These are phyloP conservation scores for Diddensiella transvaalensis DNA, from an alignment of 805 yeast species.

Conservation along the genomic window DNA sequence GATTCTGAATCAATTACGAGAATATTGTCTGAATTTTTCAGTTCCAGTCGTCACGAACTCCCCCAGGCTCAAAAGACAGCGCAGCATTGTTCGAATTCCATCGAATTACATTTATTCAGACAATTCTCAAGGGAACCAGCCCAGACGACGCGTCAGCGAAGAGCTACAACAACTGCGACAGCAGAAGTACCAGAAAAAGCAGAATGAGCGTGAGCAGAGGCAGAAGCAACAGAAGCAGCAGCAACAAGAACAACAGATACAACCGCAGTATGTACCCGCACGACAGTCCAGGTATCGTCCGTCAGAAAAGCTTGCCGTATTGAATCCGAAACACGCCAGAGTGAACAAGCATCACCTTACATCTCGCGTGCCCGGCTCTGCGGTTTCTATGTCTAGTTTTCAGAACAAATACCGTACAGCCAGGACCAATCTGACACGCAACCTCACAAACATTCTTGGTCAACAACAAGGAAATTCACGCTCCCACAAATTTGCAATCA, in stretches of 20 bases:
- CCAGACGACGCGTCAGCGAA: too few relatives aligned
- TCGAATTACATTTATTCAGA: too few relatives aligned
- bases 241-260: too few relatives aligned
- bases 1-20: not conserved
- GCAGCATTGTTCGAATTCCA: not conserved
- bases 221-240: too few relatives aligned
- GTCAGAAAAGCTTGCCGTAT: too few relatives aligned
- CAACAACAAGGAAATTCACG: not conserved
- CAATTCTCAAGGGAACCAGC: too few relatives aligned
- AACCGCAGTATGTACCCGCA: too few relatives aligned
- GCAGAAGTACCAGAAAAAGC: too few relatives aligned
- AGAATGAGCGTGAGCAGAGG: too few relatives aligned
- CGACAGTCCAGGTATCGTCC: too few relatives aligned
- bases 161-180: too few relatives aligned
- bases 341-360: not conserved
- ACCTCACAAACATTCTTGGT: not conserved
- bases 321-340: too few relatives aligned
- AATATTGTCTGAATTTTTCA: not conserved
- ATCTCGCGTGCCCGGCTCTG: not conserved
- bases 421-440: not conserved
- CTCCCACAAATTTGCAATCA: not conserved
- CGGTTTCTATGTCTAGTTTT: not conserved
- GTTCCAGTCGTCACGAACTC: not conserved
- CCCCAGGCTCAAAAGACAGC: not conserved
- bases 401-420: not conserved